Conservation (phyloP, 176 grass and related monocot genomes). For the Luzula sylvatica region DNA sequence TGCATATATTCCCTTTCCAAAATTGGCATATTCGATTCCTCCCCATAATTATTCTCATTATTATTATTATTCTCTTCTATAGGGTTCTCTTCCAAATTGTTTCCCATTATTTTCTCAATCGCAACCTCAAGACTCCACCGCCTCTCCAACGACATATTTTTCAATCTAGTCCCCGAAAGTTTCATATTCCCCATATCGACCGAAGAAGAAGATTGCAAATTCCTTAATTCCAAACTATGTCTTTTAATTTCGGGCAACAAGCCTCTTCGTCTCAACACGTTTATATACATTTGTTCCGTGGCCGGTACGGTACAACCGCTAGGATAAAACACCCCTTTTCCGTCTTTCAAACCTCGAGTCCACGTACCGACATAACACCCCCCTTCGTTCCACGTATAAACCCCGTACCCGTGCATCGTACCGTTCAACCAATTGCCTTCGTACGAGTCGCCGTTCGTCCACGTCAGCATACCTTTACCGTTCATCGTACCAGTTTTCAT, state of each 20-base stretch:
- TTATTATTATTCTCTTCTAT: no score
- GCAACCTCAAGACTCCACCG: constrained; percentile 88
- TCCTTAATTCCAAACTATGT: constrained; percentile 56
- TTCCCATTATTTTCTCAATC: constrained; percentile 69
- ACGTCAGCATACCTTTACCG: constrained; percentile 81
- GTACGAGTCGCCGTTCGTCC: constrained; percentile 82
- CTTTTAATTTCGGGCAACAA: constrained; percentile 63
- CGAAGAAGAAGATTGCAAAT: constrained; percentile 49
- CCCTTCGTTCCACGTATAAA: constrained; percentile 70
- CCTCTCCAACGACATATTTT: constrained; percentile 80
- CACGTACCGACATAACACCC: constrained; percentile 82
- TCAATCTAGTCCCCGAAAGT: constrained; percentile 28
- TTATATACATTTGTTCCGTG: constrained; percentile 52
- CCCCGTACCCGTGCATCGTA: constrained; percentile 79
- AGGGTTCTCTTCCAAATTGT: constrained; percentile 37
- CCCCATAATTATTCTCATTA: constrained; percentile 28
- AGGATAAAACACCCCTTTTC: constrained; percentile 87
- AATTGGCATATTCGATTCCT: constrained; percentile 49
- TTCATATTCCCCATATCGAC: constrained; percentile 82
- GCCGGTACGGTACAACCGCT: constrained; percentile 72
- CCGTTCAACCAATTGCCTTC: constrained; percentile 93
- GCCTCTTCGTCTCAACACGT: constrained; percentile 62
- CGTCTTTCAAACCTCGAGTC: constrained; percentile 94
- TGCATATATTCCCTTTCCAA: constrained; percentile 98
- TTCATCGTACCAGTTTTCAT: constrained; percentile 87